These are phyloP conservation scores for Royoungia palumana DNA, from an alignment of 768 basidiomycete species.

Conservation along the genomic window DNA sequence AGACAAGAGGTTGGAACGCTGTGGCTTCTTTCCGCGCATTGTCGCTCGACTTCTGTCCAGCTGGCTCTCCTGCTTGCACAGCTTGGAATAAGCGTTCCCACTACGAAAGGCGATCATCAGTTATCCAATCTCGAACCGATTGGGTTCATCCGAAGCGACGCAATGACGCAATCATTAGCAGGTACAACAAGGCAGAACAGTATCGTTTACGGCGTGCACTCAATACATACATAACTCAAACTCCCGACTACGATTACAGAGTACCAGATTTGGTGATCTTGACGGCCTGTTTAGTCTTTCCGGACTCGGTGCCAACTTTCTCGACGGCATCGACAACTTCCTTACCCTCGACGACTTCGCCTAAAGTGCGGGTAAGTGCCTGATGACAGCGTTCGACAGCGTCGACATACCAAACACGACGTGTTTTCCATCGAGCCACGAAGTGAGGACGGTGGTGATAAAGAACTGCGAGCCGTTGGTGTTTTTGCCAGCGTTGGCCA, in stretches of 20 bases:
- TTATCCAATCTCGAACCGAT: no score
- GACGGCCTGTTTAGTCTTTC: constrained; percentile 43
- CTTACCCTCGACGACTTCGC: constrained; percentile 65
- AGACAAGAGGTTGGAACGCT: no score
- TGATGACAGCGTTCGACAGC: not conserved
- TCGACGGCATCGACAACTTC: constrained; percentile 51
- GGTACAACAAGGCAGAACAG: no score
- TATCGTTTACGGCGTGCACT: no score
- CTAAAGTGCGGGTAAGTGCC: constrained; percentile 23
- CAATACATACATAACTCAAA: not conserved
- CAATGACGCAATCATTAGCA: no score
- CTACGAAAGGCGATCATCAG: no score
- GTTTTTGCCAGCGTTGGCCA: constrained; percentile 79
- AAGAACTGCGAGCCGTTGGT: constrained; percentile 94
- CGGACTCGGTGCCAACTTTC: constrained; percentile 34
- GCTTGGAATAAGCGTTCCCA: no score
- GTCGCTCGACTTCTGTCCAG: no score
- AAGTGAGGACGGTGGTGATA: constrained; percentile 76
- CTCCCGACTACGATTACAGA: constrained; percentile 16
- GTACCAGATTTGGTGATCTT: constrained; percentile 52
- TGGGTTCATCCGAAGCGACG: no score
- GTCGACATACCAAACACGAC: constrained; percentile 72
- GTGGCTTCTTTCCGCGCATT: no score
- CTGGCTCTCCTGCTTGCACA: no score
- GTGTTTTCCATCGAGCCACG: constrained; percentile 80